Evolutionary conservation across 73 alveolate species (phyloP).

Genomic region (Paramecium sonneborni): DNA sequence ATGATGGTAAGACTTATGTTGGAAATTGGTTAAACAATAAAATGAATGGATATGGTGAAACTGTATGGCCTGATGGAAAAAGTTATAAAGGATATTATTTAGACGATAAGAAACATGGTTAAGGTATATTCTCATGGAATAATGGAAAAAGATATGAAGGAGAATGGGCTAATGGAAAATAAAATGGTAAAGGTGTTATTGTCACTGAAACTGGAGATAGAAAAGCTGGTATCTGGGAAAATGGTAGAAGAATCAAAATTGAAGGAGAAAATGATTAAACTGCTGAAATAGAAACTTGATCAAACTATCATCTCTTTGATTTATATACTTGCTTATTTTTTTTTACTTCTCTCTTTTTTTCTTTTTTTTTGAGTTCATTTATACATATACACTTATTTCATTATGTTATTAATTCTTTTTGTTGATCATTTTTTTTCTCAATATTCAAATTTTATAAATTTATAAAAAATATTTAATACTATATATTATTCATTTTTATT

Average conservation of each 20-base stretch:
- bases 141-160: slow-evolving; percentile 82
- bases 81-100: slow-evolving; percentile 76
- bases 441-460: too few relatives aligned
- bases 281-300: slow-evolving; percentile 10
- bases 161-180: slow-evolving; percentile 76
- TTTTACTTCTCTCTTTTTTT: too few relatives aligned
- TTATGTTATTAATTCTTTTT: too few relatives aligned
- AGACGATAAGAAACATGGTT: slow-evolving; percentile 76
- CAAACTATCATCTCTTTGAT: not conserved
- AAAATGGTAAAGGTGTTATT: slow-evolving; percentile 76
- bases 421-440: too few relatives aligned
- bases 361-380: too few relatives aligned
- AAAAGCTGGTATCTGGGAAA: not conserved
- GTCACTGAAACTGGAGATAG: not conserved
- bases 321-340: too few relatives aligned
- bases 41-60: slow-evolving; percentile 80
- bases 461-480: too few relatives aligned
- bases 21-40: slow-evolving; percentile 75
- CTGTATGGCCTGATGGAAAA: slow-evolving; percentile 79
- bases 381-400: too few relatives aligned
- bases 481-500: too few relatives aligned
- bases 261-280: slow-evolving; percentile 29
- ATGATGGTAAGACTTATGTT: slow-evolving; percentile 71
- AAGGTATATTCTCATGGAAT: slow-evolving; percentile 73
- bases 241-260: not conserved